Percentiles rank a stretch among this genome's conserved stretches.
phyloP scores from a whole-genome alignment of 2,329 filamentous ascomycete species.

The Trichoderma aggressivum region DNA sequence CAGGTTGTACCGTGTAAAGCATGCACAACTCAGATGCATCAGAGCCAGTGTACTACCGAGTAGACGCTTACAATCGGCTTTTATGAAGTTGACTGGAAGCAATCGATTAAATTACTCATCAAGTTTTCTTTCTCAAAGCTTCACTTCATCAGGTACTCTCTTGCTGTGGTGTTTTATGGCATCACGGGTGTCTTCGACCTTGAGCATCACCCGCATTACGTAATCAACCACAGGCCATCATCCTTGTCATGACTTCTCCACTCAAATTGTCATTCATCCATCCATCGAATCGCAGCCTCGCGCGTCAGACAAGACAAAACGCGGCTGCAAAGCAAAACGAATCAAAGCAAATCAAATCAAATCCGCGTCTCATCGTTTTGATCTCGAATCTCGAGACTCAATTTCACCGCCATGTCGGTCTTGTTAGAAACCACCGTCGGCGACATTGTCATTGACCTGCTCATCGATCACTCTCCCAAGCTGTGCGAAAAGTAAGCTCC shows the following conservation, averaged over 20 bases:
- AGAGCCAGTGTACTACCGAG: neutral
- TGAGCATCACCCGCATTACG: neutral
- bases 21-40: neutral
- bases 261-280: neutral
- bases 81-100: neutral
- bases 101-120: neutral
- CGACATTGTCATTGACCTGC: slow-evolving; percentile 90
- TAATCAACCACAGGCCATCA: neutral
- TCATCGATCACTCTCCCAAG: slow-evolving; percentile 84
- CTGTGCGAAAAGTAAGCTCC: slow-evolving; percentile 89
- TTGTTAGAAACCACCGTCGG: slow-evolving; percentile 88
- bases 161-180: neutral
- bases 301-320: neutral
- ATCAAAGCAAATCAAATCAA: neutral
- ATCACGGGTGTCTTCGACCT: neutral
- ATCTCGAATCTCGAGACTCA: neutral
- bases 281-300: slow-evolving; percentile 4
- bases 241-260: neutral
- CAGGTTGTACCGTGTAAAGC: neutral
- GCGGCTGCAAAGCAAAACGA: neutral
- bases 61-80: neutral
- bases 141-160: too few species aligned
- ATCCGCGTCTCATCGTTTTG: neutral
- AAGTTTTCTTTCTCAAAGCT: neutral
- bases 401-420: slow-evolving; percentile 70